These are phyloP conservation scores for Hypoxylon sp. DNA, from an alignment of 2,329 filamentous ascomycete species.

Conservation along the genomic window DNA sequence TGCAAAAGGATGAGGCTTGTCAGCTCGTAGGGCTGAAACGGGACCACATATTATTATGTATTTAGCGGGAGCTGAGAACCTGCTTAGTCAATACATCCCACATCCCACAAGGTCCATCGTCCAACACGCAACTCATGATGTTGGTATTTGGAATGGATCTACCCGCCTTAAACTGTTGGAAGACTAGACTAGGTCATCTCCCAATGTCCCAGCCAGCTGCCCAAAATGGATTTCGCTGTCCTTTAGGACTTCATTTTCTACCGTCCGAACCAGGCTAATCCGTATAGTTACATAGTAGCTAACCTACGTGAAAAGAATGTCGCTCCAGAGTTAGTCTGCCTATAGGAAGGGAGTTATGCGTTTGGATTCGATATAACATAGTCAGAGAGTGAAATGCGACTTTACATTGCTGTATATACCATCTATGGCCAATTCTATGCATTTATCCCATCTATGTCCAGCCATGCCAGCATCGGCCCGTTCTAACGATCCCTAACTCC, in stretches of 20 bases:
- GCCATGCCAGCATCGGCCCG: slow-evolving; percentile 22
- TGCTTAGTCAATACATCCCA: background rate
- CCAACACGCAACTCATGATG: too few relatives aligned
- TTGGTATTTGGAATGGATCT: background rate
- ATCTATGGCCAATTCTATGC: slow-evolving; percentile 13
- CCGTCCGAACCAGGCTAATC: background rate
- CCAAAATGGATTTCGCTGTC: background rate
- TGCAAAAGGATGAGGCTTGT: slow-evolving; percentile 22
- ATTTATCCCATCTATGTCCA: slow-evolving; percentile 2
- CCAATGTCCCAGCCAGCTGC: background rate
- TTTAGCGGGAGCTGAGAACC: slow-evolving; percentile 1
- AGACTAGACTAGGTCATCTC: background rate
- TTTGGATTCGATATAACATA: background rate
- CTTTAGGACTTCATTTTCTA: background rate
- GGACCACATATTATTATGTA: slow-evolving; percentile 5
- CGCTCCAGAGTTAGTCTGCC: too few relatives aligned
- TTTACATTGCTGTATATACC: slow-evolving; percentile 19
- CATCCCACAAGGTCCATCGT: too few relatives aligned
- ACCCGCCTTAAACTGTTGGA: background rate
- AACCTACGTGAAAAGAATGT: too few relatives aligned
- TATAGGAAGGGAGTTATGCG: too few relatives aligned
- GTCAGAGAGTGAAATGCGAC: background rate
- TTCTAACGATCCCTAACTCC: slow-evolving; percentile 7
- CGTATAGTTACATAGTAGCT: too few relatives aligned
- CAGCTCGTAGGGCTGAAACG: slow-evolving; percentile 30